Evolutionary conservation across 2,329 filamentous ascomycete species (phyloP).

Genomic region (Fusarium penzigii): DNA sequence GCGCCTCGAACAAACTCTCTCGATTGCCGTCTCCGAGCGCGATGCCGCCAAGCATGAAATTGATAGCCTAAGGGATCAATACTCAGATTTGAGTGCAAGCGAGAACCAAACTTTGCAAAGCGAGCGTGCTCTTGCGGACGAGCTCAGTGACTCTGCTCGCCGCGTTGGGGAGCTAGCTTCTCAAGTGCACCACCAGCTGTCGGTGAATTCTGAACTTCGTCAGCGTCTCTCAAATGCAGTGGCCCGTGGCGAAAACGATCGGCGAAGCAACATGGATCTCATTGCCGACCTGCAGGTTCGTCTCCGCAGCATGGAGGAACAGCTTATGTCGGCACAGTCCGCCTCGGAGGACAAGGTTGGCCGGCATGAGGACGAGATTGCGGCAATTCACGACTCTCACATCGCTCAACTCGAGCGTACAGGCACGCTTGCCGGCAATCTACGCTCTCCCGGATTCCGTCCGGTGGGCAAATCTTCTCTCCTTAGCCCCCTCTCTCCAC

Average conservation of each 20-base stretch:
- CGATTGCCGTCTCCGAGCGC: conserved; percentile 69
- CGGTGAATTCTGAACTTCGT: conserved; percentile 75
- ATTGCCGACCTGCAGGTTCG: conserved; percentile 83
- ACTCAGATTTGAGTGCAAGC: conserved; percentile 56
- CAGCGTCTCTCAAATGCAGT: conserved; percentile 78
- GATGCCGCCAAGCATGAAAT: conserved; percentile 71
- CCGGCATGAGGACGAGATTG: conserved; percentile 84
- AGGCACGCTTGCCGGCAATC: conserved; percentile 44
- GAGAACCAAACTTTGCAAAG: conserved; percentile 59
- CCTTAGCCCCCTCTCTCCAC: conserved; percentile 38
- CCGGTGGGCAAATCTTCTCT: conserved; percentile 36
- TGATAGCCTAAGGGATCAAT: conserved; percentile 60
- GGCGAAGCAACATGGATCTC: conserved; percentile 74
- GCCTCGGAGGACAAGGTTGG: conserved; percentile 81
- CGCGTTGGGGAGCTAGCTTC: conserved; percentile 78
- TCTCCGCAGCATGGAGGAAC: conserved; percentile 81
- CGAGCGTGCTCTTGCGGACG: conserved; percentile 65
- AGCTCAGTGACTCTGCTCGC: conserved; percentile 71
- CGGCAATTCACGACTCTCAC: conserved; percentile 73
- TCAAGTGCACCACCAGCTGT: conserved; percentile 78
- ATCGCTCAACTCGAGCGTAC: conserved; percentile 76
- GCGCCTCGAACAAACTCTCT: conserved; percentile 68
- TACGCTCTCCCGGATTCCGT: conserved; percentile 35
- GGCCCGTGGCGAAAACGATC: conserved; percentile 78
- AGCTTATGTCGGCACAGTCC: conserved; percentile 78